Percentiles rank a stretch among this genome's conserved stretches.
Conservation (phyloP, 108 stramenopile species). For the Pseudonitzschia multistriata region DNA sequence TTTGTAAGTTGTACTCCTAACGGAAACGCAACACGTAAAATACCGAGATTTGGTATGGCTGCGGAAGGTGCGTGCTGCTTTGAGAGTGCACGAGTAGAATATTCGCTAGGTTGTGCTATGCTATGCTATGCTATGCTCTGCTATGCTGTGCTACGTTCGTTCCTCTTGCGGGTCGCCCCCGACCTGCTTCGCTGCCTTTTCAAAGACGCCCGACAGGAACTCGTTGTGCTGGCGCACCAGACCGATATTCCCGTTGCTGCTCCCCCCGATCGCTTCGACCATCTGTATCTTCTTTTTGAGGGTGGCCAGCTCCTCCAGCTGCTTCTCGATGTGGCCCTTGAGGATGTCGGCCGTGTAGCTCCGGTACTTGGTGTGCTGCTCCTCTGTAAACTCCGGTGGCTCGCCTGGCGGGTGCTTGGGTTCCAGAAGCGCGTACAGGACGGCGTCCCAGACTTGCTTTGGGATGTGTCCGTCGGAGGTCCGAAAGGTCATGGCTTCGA, state of each 20-base stretch:
- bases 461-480: constrained; percentile 29
- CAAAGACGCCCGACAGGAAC: not conserved
- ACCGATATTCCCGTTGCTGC: not conserved
- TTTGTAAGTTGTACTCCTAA: too few relatives aligned
- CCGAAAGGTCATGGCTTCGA: constrained; percentile 28
- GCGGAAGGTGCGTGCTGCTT: too few relatives aligned
- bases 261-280: not conserved
- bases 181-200: not conserved
- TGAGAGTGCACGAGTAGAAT: too few relatives aligned
- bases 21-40: too few relatives aligned
- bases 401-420: not conserved
- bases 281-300: not conserved
- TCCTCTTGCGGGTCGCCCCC: not conserved
- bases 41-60: too few relatives aligned
- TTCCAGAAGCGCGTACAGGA: constrained; percentile 29
- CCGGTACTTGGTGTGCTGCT: not conserved
- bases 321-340: not conserved
- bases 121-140: too few relatives aligned
- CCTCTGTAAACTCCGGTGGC: not conserved
- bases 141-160: too few relatives aligned
- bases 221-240: not conserved
- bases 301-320: not conserved
- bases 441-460: constrained; percentile 27
- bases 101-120: too few relatives aligned
- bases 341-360: not conserved